These are phyloP conservation scores for Gymnopus androsaceus DNA, from an alignment of 1,284 basidiomycete species.

Conservation along the genomic window DNA sequence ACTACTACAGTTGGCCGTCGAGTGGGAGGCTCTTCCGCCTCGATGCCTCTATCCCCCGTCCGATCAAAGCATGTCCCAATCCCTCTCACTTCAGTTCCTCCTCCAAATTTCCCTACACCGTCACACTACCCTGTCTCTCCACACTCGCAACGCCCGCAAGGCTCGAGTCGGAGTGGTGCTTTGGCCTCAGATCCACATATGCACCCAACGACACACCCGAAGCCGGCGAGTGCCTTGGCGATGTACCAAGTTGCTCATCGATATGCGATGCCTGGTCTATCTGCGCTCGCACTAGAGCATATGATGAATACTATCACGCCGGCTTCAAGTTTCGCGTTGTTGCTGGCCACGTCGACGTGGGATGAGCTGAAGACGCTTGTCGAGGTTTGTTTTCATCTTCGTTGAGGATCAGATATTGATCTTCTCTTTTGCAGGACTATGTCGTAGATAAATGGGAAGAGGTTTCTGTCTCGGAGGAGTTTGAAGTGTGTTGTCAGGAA, in stretches of 20 bases:
- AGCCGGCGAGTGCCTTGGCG: slow-evolving; percentile 71
- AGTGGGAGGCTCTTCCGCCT: background rate
- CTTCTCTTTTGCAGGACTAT: slow-evolving; percentile 49
- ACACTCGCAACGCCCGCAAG: slow-evolving; percentile 39
- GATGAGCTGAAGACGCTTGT: slow-evolving; percentile 64
- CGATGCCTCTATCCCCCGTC: slow-evolving; percentile 24
- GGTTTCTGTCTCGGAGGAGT: slow-evolving; percentile 61
- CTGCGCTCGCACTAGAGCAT: slow-evolving; percentile 70
- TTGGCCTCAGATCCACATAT: slow-evolving; percentile 66
- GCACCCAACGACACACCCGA: slow-evolving; percentile 67
- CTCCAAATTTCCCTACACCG: slow-evolving; percentile 24
- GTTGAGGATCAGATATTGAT: background rate
- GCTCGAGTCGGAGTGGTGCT: slow-evolving; percentile 23
- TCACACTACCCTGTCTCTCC: slow-evolving; percentile 42
- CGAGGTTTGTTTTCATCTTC: slow-evolving; percentile 40
- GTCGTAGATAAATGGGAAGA: slow-evolving; percentile 73
- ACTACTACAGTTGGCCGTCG: background rate
- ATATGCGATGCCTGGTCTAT: slow-evolving; percentile 70
- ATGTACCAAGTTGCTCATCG: slow-evolving; percentile 83
- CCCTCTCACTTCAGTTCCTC: slow-evolving; percentile 35
- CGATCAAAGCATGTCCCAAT: slow-evolving; percentile 38
- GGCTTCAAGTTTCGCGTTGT: slow-evolving; percentile 67
- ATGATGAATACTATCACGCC: slow-evolving; percentile 76
- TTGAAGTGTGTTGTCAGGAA: slow-evolving; percentile 69
- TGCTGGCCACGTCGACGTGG: slow-evolving; percentile 69